These are phyloP conservation scores for Diaporthe sp. DNA, from an alignment of 2,329 filamentous ascomycete species.

Conservation along the genomic window DNA sequence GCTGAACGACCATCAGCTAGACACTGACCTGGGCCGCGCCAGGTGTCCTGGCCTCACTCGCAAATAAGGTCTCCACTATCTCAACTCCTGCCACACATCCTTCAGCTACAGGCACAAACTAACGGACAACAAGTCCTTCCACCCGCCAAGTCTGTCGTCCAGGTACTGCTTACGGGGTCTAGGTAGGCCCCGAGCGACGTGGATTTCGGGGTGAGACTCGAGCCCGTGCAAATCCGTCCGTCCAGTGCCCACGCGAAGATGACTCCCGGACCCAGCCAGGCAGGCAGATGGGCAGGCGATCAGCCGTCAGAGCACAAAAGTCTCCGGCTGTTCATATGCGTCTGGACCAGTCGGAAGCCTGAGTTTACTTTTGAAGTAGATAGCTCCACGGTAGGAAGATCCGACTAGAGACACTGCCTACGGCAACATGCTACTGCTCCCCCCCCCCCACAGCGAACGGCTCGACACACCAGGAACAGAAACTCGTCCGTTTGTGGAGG, in stretches of 20 bases:
- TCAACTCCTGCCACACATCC: neutral
- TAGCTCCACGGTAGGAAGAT: neutral
- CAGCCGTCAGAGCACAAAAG: neutral
- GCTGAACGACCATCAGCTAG: neutral
- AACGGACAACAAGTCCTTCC: neutral
- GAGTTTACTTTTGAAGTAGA: neutral
- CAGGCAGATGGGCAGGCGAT: neutral
- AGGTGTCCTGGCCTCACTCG: neutral
- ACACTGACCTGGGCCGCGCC: neutral
- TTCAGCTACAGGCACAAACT: neutral
- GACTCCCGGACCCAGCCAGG: neutral
- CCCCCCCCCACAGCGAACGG: neutral
- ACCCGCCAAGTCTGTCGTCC: neutral
- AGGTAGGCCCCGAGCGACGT: neutral
- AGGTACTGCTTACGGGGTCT: neutral
- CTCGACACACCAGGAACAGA: neutral
- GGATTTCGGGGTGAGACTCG: conserved; percentile 1
- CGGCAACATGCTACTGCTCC: neutral
- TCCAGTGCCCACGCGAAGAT: neutral
- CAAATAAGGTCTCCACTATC: neutral
- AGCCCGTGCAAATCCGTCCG: neutral
- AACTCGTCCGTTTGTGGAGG: neutral
- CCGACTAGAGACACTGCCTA: neutral
- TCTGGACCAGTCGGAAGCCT: neutral
- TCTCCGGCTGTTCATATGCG: neutral